Percentiles rank a stretch among this genome's conserved stretches.
phyloP scores from a whole-genome alignment of 768 basidiomycete species.

The Rhodotorula toruloides region DNA sequence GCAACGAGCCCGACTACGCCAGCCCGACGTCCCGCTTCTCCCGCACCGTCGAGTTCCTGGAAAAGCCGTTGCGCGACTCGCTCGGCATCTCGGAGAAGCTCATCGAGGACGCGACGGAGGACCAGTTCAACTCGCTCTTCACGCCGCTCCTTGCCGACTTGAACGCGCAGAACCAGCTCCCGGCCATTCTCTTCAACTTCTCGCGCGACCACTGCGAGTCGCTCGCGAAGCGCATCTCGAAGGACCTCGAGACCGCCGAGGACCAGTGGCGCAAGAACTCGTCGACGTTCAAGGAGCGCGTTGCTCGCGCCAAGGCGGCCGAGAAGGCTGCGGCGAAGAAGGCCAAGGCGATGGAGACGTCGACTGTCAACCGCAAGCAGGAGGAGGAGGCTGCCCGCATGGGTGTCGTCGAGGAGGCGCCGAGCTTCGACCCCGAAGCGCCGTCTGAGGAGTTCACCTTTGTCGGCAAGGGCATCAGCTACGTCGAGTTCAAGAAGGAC shows the following conservation, averaged over 20 bases:
- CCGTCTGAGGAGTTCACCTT: slow-evolving; percentile 62
- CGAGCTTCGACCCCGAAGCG: slow-evolving; percentile 56
- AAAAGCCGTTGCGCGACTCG: slow-evolving; percentile 21
- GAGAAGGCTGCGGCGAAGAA: slow-evolving; percentile 51
- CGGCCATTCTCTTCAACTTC: slow-evolving; percentile 65
- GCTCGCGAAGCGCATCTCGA: slow-evolving; percentile 51
- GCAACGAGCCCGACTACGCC: slow-evolving; percentile 48
- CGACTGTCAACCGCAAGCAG: slow-evolving; percentile 43
- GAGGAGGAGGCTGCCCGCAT: slow-evolving; percentile 37
- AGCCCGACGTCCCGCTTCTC: slow-evolving; percentile 47
- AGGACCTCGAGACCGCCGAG: slow-evolving; percentile 52
- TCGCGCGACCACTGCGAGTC: slow-evolving; percentile 59
- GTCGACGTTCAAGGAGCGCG: slow-evolving; percentile 55
- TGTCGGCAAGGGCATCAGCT: slow-evolving; percentile 53
- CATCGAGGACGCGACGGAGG: slow-evolving; percentile 31
- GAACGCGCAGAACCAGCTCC: slow-evolving; percentile 55
- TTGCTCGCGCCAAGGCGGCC: slow-evolving; percentile 52
- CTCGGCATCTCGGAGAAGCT: slow-evolving; percentile 30
- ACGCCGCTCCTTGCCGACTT: slow-evolving; percentile 58
- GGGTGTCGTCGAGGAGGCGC: slow-evolving; percentile 37
- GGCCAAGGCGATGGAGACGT: slow-evolving; percentile 44
- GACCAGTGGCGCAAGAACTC: slow-evolving; percentile 56
- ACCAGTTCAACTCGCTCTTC: slow-evolving; percentile 49
- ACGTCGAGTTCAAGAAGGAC: slow-evolving; percentile 54
- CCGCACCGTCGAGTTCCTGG: slow-evolving; percentile 47